Evolutionary conservation across 345 rosid genomes (phyloP).

Genomic region (Murraya paniculata): DNA sequence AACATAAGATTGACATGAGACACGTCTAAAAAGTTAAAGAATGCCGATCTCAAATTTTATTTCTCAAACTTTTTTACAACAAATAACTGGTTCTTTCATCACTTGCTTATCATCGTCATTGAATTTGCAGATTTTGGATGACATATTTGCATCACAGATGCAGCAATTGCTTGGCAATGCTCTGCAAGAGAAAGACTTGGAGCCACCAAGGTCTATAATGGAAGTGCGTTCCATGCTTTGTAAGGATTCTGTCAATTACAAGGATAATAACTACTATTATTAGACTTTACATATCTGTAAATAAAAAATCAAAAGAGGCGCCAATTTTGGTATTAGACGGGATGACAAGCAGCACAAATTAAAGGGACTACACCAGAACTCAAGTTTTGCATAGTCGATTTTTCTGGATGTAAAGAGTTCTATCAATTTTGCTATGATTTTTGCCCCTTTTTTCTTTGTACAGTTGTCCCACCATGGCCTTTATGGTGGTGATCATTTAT

Average conservation of each 20-base stretch:
- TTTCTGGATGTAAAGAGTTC: neutral
- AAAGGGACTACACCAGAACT: neutral
- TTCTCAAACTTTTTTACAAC: neutral
- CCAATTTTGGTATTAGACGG: neutral
- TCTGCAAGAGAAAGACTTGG: constrained; percentile 66
- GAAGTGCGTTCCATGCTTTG: constrained; percentile 89
- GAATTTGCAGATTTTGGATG: constrained; percentile 71
- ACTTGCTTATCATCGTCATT: neutral
- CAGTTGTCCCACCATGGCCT: constrained; percentile 14
- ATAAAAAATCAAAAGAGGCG: neutral
- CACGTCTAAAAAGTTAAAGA: neutral
- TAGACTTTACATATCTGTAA: constrained; percentile 8
- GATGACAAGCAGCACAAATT: constrained; percentile 4
- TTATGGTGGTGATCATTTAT: neutral
- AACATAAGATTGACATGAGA: neutral
- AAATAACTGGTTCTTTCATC: neutral
- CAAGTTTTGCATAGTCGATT: neutral
- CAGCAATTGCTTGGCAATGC: constrained; percentile 86
- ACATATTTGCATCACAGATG: constrained; percentile 77
- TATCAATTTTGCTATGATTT: neutral
- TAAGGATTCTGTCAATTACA: constrained; percentile 55
- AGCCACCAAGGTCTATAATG: constrained; percentile 81
- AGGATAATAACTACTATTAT: constrained; percentile 45
- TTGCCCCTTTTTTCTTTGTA: neutral
- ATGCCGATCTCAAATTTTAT: neutral